Evolutionary conservation across 257 asterid genomes (phyloP), one percentile per base, ranked within the genome.

Genomic region (Forsythia viridissima): DNA sequence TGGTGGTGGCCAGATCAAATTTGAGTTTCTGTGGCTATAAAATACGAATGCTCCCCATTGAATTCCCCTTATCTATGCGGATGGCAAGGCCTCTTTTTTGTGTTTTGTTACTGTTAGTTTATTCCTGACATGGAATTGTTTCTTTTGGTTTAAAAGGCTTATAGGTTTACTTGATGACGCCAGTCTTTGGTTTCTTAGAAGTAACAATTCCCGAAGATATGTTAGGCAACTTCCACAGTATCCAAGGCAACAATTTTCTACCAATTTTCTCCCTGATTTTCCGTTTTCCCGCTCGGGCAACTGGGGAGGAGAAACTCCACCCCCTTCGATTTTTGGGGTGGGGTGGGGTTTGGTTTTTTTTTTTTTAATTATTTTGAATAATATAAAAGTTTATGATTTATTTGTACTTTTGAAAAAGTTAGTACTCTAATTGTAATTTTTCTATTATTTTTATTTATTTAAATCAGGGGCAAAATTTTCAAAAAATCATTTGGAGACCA

Each of bases 161-260:
- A 89, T 89, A 82, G 91, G 92, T 70, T 87, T 91, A 43, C 93
- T 90, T 0, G 93, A 88, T 40, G 92, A 88, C 75, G 88, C 92
- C 10, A 88, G 92, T 76, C 90, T 88, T 18, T 89, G 92, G 43
- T 88, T 88, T 80, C 88, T 88, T 15, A 80, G 92, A 81, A 86
- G 92, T 66, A 83, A 88, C 69, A 86, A 88, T 77, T 89, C 90
- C 8, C 85, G 92, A 40, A 75, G 89, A 77, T 88, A 88, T 24
- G 85, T 88, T 51, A 82, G 90, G 89, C 92, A 84, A 84, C 90
- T 88, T 43, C 89, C 92, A 0, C 90, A 85, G 76, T 88, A 86
- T 77, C 89, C 88, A 0, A 85, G 85, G 87, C 92, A 88, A 73
- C 86, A 86, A 71, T 86, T 88, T 80, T 73, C 92, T 63, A 85